Base-by-base conservation (phyloP, 805 yeast genomes). In the Pichia cephalocereana region DNA sequence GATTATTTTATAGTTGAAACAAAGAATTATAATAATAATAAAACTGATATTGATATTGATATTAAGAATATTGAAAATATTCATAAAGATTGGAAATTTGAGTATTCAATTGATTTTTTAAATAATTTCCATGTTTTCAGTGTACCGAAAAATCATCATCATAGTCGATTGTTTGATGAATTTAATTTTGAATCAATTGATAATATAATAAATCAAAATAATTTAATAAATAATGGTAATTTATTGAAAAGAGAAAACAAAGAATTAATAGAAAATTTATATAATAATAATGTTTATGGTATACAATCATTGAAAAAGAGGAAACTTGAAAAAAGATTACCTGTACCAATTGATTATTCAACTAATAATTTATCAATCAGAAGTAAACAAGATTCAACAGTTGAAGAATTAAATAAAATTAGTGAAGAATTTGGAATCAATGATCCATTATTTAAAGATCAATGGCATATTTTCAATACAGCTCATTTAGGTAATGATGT, bases 381-480 rank as follows among this genome's bases (percentile, higher is more conserved):
- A 38, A 48, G 52, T 9, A 71, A 71, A 1, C 54, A 66, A 8
- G 89, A 80, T 58, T 79, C 85, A 1, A 72, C 82, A 11, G 66
- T 74, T 62, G 55, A 62, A 42, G 71, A 71, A 0, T 60, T 79
- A 9, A 64, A 65, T 41, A 69, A 74, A 9, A 83, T 77, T 0
- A 69, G 70, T 49, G 69, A 74, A 19, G 64, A 72, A 47, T 76
- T 89, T 46, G 68, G 66, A 10, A 91, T 93, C 46, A 63, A 74
- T 18, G 99, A 93, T 67, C 99, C 99, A 0, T 66, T 75, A n/a
- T 91, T 93, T 60, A 63, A 66, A 11, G 71, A 75, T 38, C 99
- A 93, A 66, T 93, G 99, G 99, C 97, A 91, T 65, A 65, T 93
- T n/a, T 67, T 85, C 38, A 93, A 93, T 60, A 70, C 86, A 0